Evolutionary conservation across 2,329 filamentous ascomycete species (phyloP), one percentile per base, ranked within the genome.

Genomic region (Sclerotiophoma versabilis): DNA sequence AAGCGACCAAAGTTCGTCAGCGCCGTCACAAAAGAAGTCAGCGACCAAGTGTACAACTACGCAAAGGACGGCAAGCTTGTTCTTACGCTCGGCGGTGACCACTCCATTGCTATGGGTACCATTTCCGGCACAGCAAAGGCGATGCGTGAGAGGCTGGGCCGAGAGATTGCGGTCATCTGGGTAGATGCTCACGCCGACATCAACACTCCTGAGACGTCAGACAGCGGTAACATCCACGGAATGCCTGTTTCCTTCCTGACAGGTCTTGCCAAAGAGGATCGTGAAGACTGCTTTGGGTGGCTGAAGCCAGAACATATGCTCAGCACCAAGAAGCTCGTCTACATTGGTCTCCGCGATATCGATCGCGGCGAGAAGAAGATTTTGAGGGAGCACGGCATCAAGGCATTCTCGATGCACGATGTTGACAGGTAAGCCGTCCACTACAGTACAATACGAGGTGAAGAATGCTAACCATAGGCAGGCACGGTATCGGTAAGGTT

Each of bases 171-270:
- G 11, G 91, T 99, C 53, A 96, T 99, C 75, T 99, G 95, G 95
- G 95, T 99, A 26, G 95, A 99, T 77, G 95, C 95, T 22, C 95
- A 99, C 77, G 89, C 93, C 49, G 95, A 99, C 76, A 97, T 99
- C 81, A 99, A 99, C 80, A 92, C 91, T 1, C 95, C 93, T 47
- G 93, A 98, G 84, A 89, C 86, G 41, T 93, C 89, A 62, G 90
- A 84, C 34, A 95, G 90, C 64, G 95, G 95, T 27, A 98, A 98
- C 78, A 90, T 99, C 60, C 95, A 99, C 79, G 95, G 95, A 66
- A 99, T 99, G 95, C 95, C 95, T 2, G 90, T 98, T 30, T 87
- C 91, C 3, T 99, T 98, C 77, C 76, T 96, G 63, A 93, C 92
- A 0, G 92, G 95, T 0, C 80, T 99, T 52, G 91, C 93, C 38